A percentile compares a stretch with the other conserved stretches of the same genome.
Conservation (phyloP, 2,329 filamentous ascomycete genomes). For the Penicillium verrucosum region DNA sequence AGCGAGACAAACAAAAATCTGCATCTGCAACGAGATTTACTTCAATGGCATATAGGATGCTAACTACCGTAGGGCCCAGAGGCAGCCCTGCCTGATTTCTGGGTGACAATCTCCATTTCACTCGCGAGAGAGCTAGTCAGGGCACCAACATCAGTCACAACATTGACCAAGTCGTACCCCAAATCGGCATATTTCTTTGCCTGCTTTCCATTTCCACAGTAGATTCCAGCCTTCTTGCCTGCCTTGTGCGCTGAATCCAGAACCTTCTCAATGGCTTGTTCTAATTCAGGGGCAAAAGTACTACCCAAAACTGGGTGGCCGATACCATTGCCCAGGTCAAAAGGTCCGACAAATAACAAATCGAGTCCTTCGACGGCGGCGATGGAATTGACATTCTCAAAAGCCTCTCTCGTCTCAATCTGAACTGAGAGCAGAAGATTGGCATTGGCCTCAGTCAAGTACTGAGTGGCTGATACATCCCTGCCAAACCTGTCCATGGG, state of each 20-base stretch:
- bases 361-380: background rate
- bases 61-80: constrained; percentile 3
- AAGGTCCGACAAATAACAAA: background rate
- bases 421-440: background rate
- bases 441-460: background rate
- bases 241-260: background rate
- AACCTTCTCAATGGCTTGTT: background rate
- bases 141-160: background rate
- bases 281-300: background rate
- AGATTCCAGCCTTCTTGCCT: background rate
- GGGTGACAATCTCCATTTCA: background rate
- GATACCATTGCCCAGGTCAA: background rate
- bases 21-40: background rate
- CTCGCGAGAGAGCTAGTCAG: constrained; percentile 1
- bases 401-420: background rate
- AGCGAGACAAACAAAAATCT: background rate
- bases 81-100: background rate
- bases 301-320: background rate
- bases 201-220: background rate
- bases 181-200: background rate
- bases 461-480: background rate
- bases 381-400: background rate
- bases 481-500: background rate
- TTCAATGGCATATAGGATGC: background rate
- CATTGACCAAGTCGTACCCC: background rate